Evolutionary conservation across 139 green algal species (phyloP).

Genomic region (Chlamydomonas applanata): DNA sequence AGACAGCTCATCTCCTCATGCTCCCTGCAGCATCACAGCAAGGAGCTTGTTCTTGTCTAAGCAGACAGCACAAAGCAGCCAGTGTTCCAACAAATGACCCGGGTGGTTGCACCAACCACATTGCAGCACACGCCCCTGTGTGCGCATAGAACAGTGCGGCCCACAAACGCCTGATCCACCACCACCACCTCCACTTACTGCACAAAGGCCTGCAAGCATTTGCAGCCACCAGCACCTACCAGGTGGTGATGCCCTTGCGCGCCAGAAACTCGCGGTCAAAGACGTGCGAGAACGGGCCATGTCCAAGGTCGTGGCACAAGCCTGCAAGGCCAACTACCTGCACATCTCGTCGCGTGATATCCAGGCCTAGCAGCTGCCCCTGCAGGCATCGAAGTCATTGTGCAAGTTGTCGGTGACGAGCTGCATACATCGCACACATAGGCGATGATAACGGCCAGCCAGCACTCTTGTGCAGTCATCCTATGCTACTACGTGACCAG

Average conservation of each 20-base stretch:
- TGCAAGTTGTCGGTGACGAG: too few species aligned
- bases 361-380: not conserved
- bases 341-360: not conserved
- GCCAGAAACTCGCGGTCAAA: conserved; percentile 80
- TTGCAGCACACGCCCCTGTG: too few species aligned
- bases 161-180: too few species aligned
- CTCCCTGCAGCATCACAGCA: conserved; percentile 35
- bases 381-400: not conserved
- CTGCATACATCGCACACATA: too few species aligned
- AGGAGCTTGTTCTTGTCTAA: not conserved
- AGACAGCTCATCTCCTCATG: conserved; percentile 72
- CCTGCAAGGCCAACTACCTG: conserved; percentile 43
- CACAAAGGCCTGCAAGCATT: too few species aligned
- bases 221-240: conserved; percentile 12
- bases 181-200: too few species aligned
- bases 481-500: conserved; percentile 9
- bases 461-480: not conserved
- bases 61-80: too few species aligned
- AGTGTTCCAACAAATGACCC: too few species aligned
- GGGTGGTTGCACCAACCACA: too few species aligned
- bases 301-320: conserved; percentile 90
- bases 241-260: conserved; percentile 47
- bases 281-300: conserved; percentile 90
- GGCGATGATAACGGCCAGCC: not conserved
- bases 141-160: too few species aligned